These are phyloP conservation scores for Candida sp. DNA, from an alignment of 1,139 yeast genomes.

Conservation along the genomic window DNA sequence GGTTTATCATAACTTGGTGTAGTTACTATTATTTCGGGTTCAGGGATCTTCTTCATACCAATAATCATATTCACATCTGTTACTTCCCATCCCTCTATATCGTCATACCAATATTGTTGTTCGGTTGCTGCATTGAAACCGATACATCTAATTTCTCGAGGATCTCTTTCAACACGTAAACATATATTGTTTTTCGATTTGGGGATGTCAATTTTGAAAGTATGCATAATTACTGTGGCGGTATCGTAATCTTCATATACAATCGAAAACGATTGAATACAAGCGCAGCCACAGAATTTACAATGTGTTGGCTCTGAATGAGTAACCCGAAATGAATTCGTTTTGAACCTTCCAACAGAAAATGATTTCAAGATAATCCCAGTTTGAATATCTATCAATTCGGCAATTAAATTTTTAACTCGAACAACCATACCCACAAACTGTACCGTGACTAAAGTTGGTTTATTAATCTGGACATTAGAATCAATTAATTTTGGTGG, in stretches of 20 bases:
- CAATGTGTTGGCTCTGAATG: constrained; percentile 89
- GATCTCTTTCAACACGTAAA: constrained; percentile 87
- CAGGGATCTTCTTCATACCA: constrained; percentile 51
- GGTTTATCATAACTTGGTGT: constrained; percentile 1
- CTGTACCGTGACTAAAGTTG: constrained; percentile 45
- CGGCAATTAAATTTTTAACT: constrained; percentile 53
- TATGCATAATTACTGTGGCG: constrained; percentile 64
- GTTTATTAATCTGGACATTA: constrained; percentile 17
- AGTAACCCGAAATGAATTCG: constrained; percentile 59
- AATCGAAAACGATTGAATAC: constrained; percentile 67
- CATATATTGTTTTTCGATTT: constrained; percentile 80
- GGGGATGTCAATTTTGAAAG: constrained; percentile 62
- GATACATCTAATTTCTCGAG: constrained; percentile 83
- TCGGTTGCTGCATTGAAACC: constrained; percentile 79
- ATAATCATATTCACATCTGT: constrained; percentile 75
- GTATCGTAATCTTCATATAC: constrained; percentile 64
- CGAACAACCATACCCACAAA: constrained; percentile 71
- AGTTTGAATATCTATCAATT: constrained; percentile 72
- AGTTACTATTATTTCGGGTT: constrained; percentile 10
- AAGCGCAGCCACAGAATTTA: constrained; percentile 86
- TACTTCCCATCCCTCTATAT: constrained; percentile 73
- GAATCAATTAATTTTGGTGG: constrained; percentile 1
- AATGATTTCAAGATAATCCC: constrained; percentile 60
- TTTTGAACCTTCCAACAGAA: constrained; percentile 61
- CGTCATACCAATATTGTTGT: constrained; percentile 61